phyloP scores from a whole-genome alignment of 2,329 filamentous ascomycete genomes.

The Epichloe typhina region DNA sequence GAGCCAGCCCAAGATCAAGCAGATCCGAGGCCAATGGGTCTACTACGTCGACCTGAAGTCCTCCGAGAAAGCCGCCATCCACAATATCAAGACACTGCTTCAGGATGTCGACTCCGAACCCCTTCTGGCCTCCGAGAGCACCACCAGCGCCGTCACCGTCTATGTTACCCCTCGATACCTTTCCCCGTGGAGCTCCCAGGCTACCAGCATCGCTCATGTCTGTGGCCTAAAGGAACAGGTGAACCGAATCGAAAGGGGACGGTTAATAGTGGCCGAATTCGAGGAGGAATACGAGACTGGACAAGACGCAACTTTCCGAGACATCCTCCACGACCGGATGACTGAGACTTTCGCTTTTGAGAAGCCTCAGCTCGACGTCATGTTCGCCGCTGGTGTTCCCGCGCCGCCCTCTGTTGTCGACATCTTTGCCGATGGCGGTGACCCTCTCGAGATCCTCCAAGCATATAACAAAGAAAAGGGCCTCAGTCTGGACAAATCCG shows the following conservation, averaged over 20 bases:
- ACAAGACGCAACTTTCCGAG: constrained; percentile 44
- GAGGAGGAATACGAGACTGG: constrained; percentile 28
- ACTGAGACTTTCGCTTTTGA: constrained; percentile 64
- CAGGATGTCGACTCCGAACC: constrained; percentile 23
- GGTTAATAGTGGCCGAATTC: constrained; percentile 58
- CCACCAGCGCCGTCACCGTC: constrained; percentile 42
- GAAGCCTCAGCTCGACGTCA: constrained; percentile 55
- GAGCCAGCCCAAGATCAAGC: constrained; percentile 30
- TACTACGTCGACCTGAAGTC: constrained; percentile 54
- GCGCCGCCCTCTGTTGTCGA: constrained; percentile 60
- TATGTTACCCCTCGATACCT: constrained; percentile 75
- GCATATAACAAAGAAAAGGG: constrained; percentile 76
- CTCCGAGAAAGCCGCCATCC: constrained; percentile 28
- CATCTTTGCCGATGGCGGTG: constrained; percentile 51
- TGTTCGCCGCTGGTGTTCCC: constrained; percentile 61
- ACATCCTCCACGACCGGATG: constrained; percentile 86
- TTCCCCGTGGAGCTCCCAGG: constrained; percentile 95
- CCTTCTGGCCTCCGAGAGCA: constrained; percentile 14
- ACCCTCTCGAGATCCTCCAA: constrained; percentile 59
- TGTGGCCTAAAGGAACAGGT: constrained; percentile 63
- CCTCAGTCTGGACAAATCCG: constrained; percentile 71
- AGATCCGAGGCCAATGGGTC: constrained; percentile 41
- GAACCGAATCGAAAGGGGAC: constrained; percentile 75
- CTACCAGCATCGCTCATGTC: constrained; percentile 84
- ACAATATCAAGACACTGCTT: constrained; percentile 33